Base-by-base conservation (phyloP, 345 rosid species). In the Citrus australasica region DNA sequence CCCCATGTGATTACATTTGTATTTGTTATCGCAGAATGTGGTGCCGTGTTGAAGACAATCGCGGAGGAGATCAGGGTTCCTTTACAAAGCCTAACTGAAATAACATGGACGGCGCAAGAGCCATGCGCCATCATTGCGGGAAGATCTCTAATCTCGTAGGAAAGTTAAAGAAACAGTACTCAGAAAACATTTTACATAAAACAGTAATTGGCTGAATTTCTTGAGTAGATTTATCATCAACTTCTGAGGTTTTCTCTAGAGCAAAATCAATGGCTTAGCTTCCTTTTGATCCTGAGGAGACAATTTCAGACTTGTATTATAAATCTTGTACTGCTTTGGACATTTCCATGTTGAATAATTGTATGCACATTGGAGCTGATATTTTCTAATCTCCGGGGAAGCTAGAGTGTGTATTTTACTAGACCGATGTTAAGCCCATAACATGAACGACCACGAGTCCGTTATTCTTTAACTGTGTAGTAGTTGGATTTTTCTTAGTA, bases 21-120 rank as follows among this genome's bases (percentile, higher is more conserved):
- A 8, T 61, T 76, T 27, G 80, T 4, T 76, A 59, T 53, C 67
- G 83, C 89, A 91, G 91, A 89, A 84, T 89, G 88, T 85, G 79
- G 89, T 85, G 83, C 78, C 73, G 46, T 83, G 66, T 37, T 89
- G 67, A 85, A 75, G 88, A 74, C 82, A 74, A 78, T 82, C 9
- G 83, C 88, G 4, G 83, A 78, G 78, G 94, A 91, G 76, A 87
- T 89, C 14, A 77, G 64, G 9, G 70, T 60, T 79, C 82, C 91
- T 55, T 77, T 87, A 8, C 77, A 53, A 66, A 82, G 80, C 76
- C 83, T 89, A 9, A 75, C 81, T 67, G 82, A 77, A 71, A 79
- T 80, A 67, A 86, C 92, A 77, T 87, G 87, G 89, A 86, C 88
- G 37, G 88, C 87, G 10, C 86, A 82, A 67, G 79, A 84, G 78